A percentile compares a stretch with the other conserved stretches of the same genome.
phyloP scores from a whole-genome alignment of 2,329 filamentous ascomycete genomes.

The Diaporthe sp. region DNA sequence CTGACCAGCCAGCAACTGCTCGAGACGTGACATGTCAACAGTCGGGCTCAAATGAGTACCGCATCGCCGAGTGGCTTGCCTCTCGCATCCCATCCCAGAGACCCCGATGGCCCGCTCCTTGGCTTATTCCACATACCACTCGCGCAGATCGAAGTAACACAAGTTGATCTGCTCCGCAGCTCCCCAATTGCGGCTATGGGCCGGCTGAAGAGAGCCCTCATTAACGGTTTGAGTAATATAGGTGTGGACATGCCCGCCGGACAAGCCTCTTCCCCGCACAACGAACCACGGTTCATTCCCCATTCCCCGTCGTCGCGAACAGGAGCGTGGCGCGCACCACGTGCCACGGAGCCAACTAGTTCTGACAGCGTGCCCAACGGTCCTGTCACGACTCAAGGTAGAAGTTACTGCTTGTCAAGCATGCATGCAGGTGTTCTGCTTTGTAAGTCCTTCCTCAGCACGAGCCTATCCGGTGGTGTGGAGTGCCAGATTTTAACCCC shows the following conservation, averaged over 20 bases:
- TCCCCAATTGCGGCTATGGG: background rate
- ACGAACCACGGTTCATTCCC: background rate
- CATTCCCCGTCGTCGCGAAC: background rate
- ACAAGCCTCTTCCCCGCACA: constrained; percentile 23
- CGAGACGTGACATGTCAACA: background rate
- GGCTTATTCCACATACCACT: background rate
- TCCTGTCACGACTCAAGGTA: background rate
- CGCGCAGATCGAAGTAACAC: background rate
- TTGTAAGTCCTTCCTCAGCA: constrained; percentile 20
- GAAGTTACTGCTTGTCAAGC: background rate
- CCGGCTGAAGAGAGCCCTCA: background rate
- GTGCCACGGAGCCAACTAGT: background rate
- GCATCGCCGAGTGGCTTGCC: background rate
- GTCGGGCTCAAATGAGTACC: background rate
- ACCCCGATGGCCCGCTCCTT: background rate
- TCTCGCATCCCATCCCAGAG: background rate
- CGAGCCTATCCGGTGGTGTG: background rate
- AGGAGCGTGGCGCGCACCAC: constrained; percentile 9
- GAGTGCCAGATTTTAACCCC: background rate
- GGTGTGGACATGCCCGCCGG: background rate
- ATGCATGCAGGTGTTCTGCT: background rate
- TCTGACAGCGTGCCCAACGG: background rate
- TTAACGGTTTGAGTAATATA: background rate
- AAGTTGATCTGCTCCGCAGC: background rate
- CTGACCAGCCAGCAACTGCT: background rate